Conservation (phyloP, 2,329 filamentous ascomycete species). For the Decorospora gaudefroyi region DNA sequence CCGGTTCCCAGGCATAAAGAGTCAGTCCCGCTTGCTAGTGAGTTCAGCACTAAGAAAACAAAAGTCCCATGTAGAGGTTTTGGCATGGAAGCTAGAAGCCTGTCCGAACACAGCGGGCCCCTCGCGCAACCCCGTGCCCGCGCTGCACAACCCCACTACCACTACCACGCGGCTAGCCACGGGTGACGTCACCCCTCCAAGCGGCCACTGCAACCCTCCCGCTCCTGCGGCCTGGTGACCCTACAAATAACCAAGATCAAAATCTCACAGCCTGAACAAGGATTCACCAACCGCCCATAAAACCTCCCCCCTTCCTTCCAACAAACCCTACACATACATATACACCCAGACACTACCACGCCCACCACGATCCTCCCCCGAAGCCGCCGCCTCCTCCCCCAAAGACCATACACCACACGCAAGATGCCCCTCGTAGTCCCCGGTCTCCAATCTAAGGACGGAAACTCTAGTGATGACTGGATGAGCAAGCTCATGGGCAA, state of each 20-base stretch:
- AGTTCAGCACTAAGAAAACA: no score
- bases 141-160: constrained; percentile 10
- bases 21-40: no score
- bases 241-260: constrained; percentile 22
- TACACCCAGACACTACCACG: not conserved
- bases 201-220: constrained; percentile 2
- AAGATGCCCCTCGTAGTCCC: constrained; percentile 59
- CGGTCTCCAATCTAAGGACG: constrained; percentile 49
- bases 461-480: constrained; percentile 49
- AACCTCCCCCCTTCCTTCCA: constrained; percentile 1
- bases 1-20: no score
- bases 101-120: not conserved
- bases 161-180: constrained; percentile 15
- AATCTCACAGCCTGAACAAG: constrained; percentile 14
- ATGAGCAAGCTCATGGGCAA: constrained; percentile 56
- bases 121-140: constrained; percentile 4
- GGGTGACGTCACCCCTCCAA: constrained; percentile 30
- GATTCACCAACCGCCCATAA: constrained; percentile 7
- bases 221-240: constrained; percentile 24
- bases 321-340: not conserved
- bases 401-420: no score
- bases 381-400: no score
- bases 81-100: no score
- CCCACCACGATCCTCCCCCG: constrained; percentile 3
- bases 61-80: no score